These are phyloP conservation scores for Candida tallmaniae DNA, from an alignment of 805 yeast genomes.

Conservation along the genomic window DNA sequence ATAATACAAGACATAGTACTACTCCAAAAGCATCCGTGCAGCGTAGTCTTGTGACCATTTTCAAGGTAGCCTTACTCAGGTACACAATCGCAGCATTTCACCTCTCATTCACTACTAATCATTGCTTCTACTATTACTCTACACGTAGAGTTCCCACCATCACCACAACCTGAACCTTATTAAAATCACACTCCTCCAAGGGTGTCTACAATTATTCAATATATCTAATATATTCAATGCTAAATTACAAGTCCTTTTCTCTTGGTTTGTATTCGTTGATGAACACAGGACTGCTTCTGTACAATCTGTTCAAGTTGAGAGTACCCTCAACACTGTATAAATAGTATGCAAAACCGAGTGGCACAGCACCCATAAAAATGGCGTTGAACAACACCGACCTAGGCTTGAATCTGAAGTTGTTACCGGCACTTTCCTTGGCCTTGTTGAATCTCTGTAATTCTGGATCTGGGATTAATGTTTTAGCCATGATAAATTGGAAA, in stretches of 20 bases:
- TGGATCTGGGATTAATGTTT: conserved; percentile 40
- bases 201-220: too few relatives aligned
- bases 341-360: conserved; percentile 30
- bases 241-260: conserved; percentile 35
- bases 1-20: too few relatives aligned
- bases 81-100: too few relatives aligned
- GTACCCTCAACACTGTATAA: conserved; percentile 41
- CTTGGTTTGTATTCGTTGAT: conserved; percentile 39
- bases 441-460: conserved; percentile 38
- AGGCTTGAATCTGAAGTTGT: conserved; percentile 39
- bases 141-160: too few relatives aligned
- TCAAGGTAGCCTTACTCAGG: too few relatives aligned
- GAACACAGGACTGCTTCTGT: conserved; percentile 33
- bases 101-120: too few relatives aligned
- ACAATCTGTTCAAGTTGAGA: conserved; percentile 24
- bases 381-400: conserved; percentile 32
- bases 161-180: too few relatives aligned
- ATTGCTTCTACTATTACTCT: too few relatives aligned
- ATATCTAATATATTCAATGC: too few relatives aligned
- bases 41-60: too few relatives aligned
- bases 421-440: conserved; percentile 39
- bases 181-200: too few relatives aligned
- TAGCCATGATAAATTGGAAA: conserved; percentile 27
- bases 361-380: conserved; percentile 35
- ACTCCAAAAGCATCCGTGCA: too few relatives aligned